A percentile compares a stretch with the other conserved stretches of the same genome.
phyloP scores from a whole-genome alignment of 306 rosid genomes.

The Trifolium subterraneum region DNA sequence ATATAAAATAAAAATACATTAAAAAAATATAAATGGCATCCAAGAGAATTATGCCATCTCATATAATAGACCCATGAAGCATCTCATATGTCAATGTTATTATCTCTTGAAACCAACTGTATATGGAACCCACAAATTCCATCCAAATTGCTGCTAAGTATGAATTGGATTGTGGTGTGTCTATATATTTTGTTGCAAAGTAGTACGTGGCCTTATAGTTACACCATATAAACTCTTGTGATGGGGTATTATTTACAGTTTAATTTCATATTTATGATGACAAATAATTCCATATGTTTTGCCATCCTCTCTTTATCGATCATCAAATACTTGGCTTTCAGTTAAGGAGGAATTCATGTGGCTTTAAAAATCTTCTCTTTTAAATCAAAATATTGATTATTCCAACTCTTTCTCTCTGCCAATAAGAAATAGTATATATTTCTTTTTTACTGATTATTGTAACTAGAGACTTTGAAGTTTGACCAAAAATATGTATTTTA shows the following conservation, averaged over 20 bases:
- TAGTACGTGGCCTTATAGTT: slow-evolving; percentile 38
- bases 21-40: not conserved
- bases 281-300: slow-evolving; percentile 26
- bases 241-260: slow-evolving; percentile 37
- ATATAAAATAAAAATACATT: not conserved
- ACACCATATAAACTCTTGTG: slow-evolving; percentile 49
- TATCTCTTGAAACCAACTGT: slow-evolving; percentile 35
- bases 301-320: slow-evolving; percentile 38
- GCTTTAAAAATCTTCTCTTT: slow-evolving; percentile 35
- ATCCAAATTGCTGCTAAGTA: slow-evolving; percentile 38
- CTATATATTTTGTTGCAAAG: slow-evolving; percentile 7
- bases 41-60: slow-evolving; percentile 24
- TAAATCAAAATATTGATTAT: not conserved
- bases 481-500: too few species aligned
- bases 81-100: slow-evolving; percentile 42
- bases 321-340: slow-evolving; percentile 46
- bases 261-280: slow-evolving; percentile 16
- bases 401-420: not conserved
- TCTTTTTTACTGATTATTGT: too few species aligned
- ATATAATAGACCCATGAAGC: slow-evolving; percentile 31
- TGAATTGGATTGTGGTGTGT: slow-evolving; percentile 28
- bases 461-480: too few species aligned
- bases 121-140: slow-evolving; percentile 44
- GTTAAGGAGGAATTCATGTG: slow-evolving; percentile 36
- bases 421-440: not conserved